These are phyloP conservation scores for Simplicillium aogashimaense DNA, from an alignment of 2,329 filamentous ascomycete species.

Conservation along the genomic window DNA sequence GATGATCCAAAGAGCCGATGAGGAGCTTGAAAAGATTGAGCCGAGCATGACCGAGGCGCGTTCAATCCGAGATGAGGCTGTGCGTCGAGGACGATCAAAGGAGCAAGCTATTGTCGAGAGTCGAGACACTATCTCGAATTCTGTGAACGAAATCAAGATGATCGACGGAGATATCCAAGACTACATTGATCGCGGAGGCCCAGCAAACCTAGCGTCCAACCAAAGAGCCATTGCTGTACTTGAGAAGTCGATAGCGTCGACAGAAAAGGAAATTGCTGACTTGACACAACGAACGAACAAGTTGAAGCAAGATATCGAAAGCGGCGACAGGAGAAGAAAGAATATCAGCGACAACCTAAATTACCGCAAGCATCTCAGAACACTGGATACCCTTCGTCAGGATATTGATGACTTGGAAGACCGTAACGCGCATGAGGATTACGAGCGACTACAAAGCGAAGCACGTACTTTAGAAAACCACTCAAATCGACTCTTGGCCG, in stretches of 20 bases:
- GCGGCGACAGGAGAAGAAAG: conserved; percentile 73
- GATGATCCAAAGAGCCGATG: conserved; percentile 58
- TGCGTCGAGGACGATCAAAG: conserved; percentile 58
- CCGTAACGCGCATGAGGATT: conserved; percentile 75
- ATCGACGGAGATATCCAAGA: conserved; percentile 68
- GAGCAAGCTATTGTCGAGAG: conserved; percentile 65
- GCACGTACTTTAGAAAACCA: conserved; percentile 56
- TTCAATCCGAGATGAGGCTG: conserved; percentile 66
- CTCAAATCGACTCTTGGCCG: conserved; percentile 59
- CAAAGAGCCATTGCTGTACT: conserved; percentile 59
- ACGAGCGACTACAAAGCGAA: conserved; percentile 62
- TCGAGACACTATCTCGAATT: conserved; percentile 62
- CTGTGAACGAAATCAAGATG: conserved; percentile 65
- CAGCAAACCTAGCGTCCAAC: conserved; percentile 58
- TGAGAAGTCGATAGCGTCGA: conserved; percentile 52
- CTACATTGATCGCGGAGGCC: conserved; percentile 69
- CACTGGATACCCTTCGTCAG: conserved; percentile 53
- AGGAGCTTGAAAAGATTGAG: conserved; percentile 62
- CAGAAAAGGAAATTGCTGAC: conserved; percentile 58
- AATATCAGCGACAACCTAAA: conserved; percentile 84
- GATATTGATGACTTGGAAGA: conserved; percentile 69
- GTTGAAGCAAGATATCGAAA: conserved; percentile 65
- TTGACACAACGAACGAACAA: conserved; percentile 65
- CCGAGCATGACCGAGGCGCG: conserved; percentile 70
- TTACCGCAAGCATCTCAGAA: conserved; percentile 65